Evolutionary conservation across 1,284 basidiomycete genomes (phyloP).

Genomic region (Albatrellus sp.): DNA sequence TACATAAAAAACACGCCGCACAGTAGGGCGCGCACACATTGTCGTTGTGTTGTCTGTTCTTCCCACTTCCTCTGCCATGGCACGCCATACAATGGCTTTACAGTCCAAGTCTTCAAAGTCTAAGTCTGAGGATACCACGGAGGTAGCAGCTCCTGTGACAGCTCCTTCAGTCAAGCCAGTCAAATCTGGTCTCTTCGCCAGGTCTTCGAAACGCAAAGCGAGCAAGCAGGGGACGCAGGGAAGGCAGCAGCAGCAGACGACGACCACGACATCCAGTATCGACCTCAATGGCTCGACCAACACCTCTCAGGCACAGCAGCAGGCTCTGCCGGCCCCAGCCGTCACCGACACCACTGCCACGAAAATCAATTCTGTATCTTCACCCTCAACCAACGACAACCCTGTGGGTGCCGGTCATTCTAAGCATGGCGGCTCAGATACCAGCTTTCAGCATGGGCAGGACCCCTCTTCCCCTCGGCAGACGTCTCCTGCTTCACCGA

Average conservation of each 20-base stretch:
- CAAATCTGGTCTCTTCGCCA: slow-evolving; percentile 5
- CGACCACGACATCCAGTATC: background rate
- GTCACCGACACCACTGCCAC: background rate
- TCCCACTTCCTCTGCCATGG: background rate
- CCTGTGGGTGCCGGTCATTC: slow-evolving; percentile 9
- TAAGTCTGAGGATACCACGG: background rate
- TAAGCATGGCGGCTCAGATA: background rate
- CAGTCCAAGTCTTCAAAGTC: background rate
- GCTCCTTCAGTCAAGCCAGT: background rate
- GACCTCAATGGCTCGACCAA: background rate
- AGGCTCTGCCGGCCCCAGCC: background rate
- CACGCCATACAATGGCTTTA: no score
- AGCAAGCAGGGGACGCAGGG: slow-evolving; percentile 6
- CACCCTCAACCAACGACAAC: slow-evolving; percentile 10
- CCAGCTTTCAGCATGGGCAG: slow-evolving; percentile 15
- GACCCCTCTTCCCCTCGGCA: slow-evolving; percentile 13
- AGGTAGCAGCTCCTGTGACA: slow-evolving; percentile 1
- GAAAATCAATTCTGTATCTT: background rate
- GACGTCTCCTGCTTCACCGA: slow-evolving; percentile 9
- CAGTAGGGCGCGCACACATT: background rate
- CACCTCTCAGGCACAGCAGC: background rate
- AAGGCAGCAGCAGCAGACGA: background rate
- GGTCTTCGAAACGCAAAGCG: slow-evolving; percentile 6
- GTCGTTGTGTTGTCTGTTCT: slow-evolving; percentile 4
- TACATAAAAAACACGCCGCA: slow-evolving; percentile 4